phyloP scores from a whole-genome alignment of 116 monocot genomes.

The Trichopus zeylanicus region DNA sequence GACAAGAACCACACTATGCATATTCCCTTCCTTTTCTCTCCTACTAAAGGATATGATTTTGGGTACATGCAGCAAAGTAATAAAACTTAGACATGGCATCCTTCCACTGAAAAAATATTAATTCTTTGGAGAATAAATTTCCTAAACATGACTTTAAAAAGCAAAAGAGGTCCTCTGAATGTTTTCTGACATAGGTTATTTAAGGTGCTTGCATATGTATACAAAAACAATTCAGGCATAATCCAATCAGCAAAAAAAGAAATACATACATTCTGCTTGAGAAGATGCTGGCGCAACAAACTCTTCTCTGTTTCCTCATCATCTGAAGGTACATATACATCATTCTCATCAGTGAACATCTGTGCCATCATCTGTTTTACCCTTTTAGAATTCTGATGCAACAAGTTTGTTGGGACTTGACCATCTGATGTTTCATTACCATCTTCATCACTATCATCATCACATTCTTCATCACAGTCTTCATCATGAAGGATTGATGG shows the following conservation, averaged over 20 bases:
- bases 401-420: conserved; percentile 13
- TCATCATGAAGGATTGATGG: conserved; percentile 20
- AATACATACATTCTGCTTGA: conserved; percentile 48
- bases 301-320: conserved; percentile 74
- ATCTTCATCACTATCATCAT: conserved; percentile 20
- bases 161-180: too few species aligned
- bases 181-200: too few species aligned
- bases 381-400: conserved; percentile 25
- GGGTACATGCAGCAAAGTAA: too few species aligned
- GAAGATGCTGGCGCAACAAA: conserved; percentile 47
- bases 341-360: conserved; percentile 74
- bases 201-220: too few species aligned
- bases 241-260: background rate
- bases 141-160: too few species aligned
- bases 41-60: too few species aligned
- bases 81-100: too few species aligned
- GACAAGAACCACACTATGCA: too few species aligned
- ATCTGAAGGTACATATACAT: conserved; percentile 64
- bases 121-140: too few species aligned
- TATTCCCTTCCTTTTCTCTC: too few species aligned
- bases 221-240: conserved; percentile 43
- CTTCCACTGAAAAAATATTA: too few species aligned
- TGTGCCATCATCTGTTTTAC: conserved; percentile 66
- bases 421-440: conserved; percentile 18
- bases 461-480: conserved; percentile 18